Evolutionary conservation across 2,329 filamentous ascomycete genomes (phyloP).

Genomic region (Lachnellula suecica): DNA sequence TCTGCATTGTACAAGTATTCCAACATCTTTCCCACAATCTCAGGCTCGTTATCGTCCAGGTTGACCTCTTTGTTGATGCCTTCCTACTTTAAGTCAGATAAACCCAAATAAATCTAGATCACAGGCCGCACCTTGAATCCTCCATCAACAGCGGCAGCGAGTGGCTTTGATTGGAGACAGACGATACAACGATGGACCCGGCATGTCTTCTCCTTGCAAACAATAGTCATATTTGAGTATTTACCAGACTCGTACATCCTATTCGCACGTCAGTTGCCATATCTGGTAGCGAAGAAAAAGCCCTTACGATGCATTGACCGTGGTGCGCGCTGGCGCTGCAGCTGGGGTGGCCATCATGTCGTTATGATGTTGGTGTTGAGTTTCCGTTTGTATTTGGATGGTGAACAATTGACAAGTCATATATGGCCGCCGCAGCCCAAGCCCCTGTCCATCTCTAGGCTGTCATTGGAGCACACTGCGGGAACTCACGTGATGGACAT

Average conservation of each 20-base stretch:
- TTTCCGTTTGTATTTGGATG: not conserved
- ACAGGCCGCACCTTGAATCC: conserved; percentile 12
- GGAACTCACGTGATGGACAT: no score
- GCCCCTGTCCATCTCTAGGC: no score
- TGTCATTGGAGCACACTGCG: no score
- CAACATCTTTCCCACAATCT: conserved; percentile 10
- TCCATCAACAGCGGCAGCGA: conserved; percentile 17
- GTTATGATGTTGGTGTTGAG: not conserved
- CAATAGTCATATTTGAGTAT: conserved; percentile 21
- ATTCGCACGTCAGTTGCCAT: not conserved
- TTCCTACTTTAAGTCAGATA: conserved; percentile 7
- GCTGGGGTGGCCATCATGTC: not conserved
- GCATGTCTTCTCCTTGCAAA: conserved; percentile 13
- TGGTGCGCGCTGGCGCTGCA: not conserved
- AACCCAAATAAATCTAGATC: no score
- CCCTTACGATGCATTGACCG: not conserved
- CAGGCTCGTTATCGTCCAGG: conserved; percentile 10
- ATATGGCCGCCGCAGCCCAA: no score
- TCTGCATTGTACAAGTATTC: conserved; percentile 3
- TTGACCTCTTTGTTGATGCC: conserved; percentile 2
- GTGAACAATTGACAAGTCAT: not conserved
- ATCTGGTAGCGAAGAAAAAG: not conserved
- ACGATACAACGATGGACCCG: conserved; percentile 22
- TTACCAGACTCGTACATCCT: conserved; percentile 9
- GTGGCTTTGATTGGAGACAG: conserved; percentile 18